Base-by-base conservation (phyloP, 116 monocot species). In the Papilionanthe hybrid region DNA sequence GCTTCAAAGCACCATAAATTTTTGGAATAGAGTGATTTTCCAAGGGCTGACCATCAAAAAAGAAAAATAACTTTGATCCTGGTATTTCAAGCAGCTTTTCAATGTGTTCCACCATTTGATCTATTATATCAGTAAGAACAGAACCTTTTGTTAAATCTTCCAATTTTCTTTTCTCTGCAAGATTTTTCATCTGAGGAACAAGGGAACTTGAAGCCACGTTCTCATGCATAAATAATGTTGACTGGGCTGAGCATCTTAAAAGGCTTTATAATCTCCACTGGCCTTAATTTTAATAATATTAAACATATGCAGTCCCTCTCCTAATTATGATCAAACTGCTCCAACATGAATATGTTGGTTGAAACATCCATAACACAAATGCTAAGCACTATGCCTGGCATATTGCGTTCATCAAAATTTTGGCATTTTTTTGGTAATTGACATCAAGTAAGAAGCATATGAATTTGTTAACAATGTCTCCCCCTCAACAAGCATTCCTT, bases 131-230 rank as follows among this genome's bases (percentile, higher is more conserved):
- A n/a, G 98, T 94, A 75, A 98, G 91, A 90, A 98, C 98, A 77
- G 98, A 94, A 37, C 98, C 98, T 82, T 94, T 84, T 37, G 98
- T 98, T 79, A 98, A 80, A 91, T 94, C 98, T 84, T 94, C 88
- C 20, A 98, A 77, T 55, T 98, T 98, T 79, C 98, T 91, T 89
- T 89, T 92, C 75, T 82, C 92, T 75, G 94, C 91, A 78, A 98
- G 93, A 75, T 27, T 60, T 82, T 91, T 79, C 88, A 98, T 84
- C 86, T 88, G 94, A 18, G 86, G 82, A 76, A 93, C 79, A 55
- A 98, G 88, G 20, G 57, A 83, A 86, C 82, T 90, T 81, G 92
- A 90, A 57, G 76, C 68, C 98, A n/a, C n/a, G n/a, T n/a, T n/a
- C n/a, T n/a, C n/a, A n/a, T n/a, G n/a, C n/a, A n/a, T n/a, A n/a